These are phyloP conservation scores for Esteya vermicola DNA, from an alignment of 2,329 filamentous ascomycete species.

Conservation along the genomic window DNA sequence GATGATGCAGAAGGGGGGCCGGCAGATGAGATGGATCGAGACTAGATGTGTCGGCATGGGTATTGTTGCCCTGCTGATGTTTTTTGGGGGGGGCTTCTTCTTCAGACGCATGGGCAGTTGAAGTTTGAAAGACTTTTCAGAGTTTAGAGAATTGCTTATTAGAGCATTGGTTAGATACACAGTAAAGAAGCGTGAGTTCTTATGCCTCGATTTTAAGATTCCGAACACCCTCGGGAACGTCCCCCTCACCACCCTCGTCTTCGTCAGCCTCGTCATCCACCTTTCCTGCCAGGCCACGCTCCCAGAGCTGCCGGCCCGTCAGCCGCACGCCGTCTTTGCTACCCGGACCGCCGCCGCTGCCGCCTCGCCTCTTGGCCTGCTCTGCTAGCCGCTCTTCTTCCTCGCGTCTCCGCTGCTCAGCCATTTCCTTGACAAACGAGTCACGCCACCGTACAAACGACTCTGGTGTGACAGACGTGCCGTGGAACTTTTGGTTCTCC, in stretches of 20 bases:
- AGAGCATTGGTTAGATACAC: too few species aligned
- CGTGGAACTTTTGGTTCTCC: slow-evolving; percentile 95
- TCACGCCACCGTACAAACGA: slow-evolving; percentile 74
- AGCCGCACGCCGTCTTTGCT: slow-evolving; percentile 58
- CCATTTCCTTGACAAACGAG: slow-evolving; percentile 65
- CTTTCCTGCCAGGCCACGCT: slow-evolving; percentile 56
- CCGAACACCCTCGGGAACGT: slow-evolving; percentile 41
- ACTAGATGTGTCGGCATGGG: too few species aligned
- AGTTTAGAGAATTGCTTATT: too few species aligned
- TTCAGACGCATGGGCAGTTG: too few species aligned
- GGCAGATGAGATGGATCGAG: slow-evolving; percentile 2
- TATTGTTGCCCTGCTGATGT: too few species aligned
- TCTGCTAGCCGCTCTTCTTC: slow-evolving; percentile 73
- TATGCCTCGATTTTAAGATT: slow-evolving; percentile 54
- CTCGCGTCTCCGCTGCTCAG: slow-evolving; percentile 50
- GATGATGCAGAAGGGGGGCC: slow-evolving; percentile 38
- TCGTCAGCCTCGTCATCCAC: slow-evolving; percentile 50
- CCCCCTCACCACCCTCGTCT: slow-evolving; percentile 53
- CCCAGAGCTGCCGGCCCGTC: slow-evolving; percentile 66
- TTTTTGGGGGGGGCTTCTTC: too few species aligned
- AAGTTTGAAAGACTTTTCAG: too few species aligned
- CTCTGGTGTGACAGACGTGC: slow-evolving; percentile 75
- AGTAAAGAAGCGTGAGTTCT: not conserved
- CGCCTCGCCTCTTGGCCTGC: slow-evolving; percentile 45
- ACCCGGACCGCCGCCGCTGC: slow-evolving; percentile 1